These are phyloP conservation scores for thale cress (Arabidopsis thaliana) DNA, from an alignment of 345 rosid genomes.

Conservation along the genomic window TAIR10.1 NC_003074.8:20139501-20140000, in stretches of 20 bases:
- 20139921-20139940: neutral
- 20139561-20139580: conserved; percentile 81
- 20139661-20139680: conserved; percentile 9
- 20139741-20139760: no score
- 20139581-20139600: conserved; percentile 59
- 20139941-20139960: neutral
- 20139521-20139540: conserved; percentile 46
- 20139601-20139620: conserved; percentile 34
- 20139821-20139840: neutral
- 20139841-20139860: neutral
- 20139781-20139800: neutral
- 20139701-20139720: neutral
- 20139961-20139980: no score
- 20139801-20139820: neutral
- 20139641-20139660: neutral
- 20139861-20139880: neutral
- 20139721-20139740: no score
- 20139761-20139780: neutral
- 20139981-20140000: no score
- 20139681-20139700: neutral
- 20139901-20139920: neutral
- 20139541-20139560: conserved; percentile 51
- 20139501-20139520: conserved; percentile 83
- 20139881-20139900: neutral
- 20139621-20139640: conserved; percentile 25